Evolutionary conservation across 2,329 filamentous ascomycete species (phyloP).

Genomic region (Thermothelomyces thermophilus): DNA sequence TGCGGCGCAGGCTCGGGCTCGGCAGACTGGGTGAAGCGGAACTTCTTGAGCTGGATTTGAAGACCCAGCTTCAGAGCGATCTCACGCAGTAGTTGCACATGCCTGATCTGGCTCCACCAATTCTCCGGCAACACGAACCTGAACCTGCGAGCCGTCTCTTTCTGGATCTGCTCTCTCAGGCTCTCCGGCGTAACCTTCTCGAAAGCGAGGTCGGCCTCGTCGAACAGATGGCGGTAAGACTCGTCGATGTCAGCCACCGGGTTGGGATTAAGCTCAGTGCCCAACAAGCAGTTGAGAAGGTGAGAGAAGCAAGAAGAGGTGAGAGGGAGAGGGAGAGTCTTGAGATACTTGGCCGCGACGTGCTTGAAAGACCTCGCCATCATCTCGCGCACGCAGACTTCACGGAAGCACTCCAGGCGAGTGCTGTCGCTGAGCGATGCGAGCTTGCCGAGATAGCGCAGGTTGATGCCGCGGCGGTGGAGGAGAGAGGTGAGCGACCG

Average conservation of each 20-base stretch:
- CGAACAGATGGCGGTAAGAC: conserved; percentile 67
- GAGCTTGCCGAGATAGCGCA: conserved; percentile 87
- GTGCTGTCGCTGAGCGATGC: conserved; percentile 63
- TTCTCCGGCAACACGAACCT: conserved; percentile 63
- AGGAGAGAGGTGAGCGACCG: conserved; percentile 79
- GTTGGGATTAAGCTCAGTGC: conserved; percentile 65
- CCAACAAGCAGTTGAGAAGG: conserved; percentile 88
- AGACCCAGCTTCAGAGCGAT: conserved; percentile 82
- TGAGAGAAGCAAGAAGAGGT: conserved; percentile 76
- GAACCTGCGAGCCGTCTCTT: conserved; percentile 67
- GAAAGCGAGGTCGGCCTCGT: conserved; percentile 75
- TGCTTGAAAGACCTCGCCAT: conserved; percentile 95
- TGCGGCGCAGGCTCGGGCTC: conserved; percentile 23
- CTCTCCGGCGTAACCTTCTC: conserved; percentile 68
- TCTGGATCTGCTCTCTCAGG: conserved; percentile 62
- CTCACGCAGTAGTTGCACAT: conserved; percentile 82
- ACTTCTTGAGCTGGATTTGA: conserved; percentile 75
- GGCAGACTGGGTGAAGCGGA: conserved; percentile 47
- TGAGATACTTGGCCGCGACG: conserved; percentile 70
- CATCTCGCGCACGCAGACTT: conserved; percentile 84
- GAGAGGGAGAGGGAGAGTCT: conserved; percentile 71
- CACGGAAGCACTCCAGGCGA: conserved; percentile 69
- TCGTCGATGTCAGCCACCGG: conserved; percentile 73
- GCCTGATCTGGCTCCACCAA: conserved; percentile 63
- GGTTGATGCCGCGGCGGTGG: conserved; percentile 95